These are phyloP conservation scores for Gossypium raimondii DNA, from an alignment of 345 rosid genomes.

Conservation along the genomic window DNA sequence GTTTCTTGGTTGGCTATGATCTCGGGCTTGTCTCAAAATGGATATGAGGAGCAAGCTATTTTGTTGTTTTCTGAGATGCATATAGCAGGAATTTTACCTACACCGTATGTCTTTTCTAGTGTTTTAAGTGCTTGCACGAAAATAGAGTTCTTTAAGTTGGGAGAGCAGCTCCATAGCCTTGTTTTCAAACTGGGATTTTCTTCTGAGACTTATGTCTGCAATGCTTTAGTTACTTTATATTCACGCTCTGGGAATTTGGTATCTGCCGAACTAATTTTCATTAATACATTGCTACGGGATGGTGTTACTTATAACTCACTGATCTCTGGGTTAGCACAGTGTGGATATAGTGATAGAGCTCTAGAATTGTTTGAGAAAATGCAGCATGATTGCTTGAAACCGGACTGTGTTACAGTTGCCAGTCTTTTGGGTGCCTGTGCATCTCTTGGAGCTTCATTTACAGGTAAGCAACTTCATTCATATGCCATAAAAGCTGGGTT, in stretches of 20 bases:
- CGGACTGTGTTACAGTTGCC: conserved; percentile 71
- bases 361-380: conserved; percentile 61
- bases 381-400: conserved; percentile 69
- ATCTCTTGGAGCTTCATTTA: conserved; percentile 36
- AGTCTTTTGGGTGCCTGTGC: conserved; percentile 76
- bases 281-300: conserved; percentile 53
- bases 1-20: conserved; percentile 87
- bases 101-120: conserved; percentile 78
- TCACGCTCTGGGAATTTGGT: conserved; percentile 49
- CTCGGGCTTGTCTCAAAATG: conserved; percentile 67
- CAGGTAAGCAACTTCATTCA: conserved; percentile 68
- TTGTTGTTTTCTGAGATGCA: conserved; percentile 60
- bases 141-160: conserved; percentile 44
- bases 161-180: conserved; percentile 72
- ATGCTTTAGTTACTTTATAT: conserved; percentile 76
- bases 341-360: conserved; percentile 52
- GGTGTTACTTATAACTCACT: conserved; percentile 76
- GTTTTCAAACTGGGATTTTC: conserved; percentile 65
- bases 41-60: conserved; percentile 53
- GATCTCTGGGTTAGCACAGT: conserved; percentile 78
- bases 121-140: conserved; percentile 79
- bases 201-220: conserved; percentile 67
- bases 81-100: conserved; percentile 40
- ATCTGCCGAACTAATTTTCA: conserved; percentile 68
- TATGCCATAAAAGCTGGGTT: conserved; percentile 66